These are phyloP conservation scores for Elaeis guineensis DNA, from an alignment of 176 grass and related monocot species.

Conservation along the genomic window DNA sequence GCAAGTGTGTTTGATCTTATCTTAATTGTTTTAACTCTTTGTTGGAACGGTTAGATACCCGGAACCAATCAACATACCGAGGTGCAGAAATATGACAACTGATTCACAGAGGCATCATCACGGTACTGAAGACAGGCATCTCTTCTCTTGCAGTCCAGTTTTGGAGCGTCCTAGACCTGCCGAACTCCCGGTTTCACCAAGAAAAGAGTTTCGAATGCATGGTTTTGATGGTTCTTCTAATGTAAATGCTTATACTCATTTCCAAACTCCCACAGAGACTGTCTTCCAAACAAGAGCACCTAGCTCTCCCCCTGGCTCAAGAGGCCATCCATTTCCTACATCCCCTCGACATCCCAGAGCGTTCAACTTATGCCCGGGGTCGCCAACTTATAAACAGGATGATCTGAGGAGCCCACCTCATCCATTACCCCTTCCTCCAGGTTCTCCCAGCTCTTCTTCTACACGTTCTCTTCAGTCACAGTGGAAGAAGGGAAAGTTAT, in stretches of 20 bases:
- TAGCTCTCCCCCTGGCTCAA: slow-evolving; percentile 37
- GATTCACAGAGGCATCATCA: slow-evolving; percentile 20
- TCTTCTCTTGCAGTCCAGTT: slow-evolving; percentile 37
- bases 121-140: slow-evolving; percentile 37
- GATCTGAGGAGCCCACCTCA: slow-evolving; percentile 30
- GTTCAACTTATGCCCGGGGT: slow-evolving; percentile 46
- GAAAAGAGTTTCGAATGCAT: slow-evolving; percentile 37
- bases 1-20: neutral
- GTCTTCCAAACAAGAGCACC: slow-evolving; percentile 43
- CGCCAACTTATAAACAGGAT: slow-evolving; percentile 43
- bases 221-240: slow-evolving; percentile 33
- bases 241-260: slow-evolving; percentile 29
- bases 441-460: slow-evolving; percentile 26
- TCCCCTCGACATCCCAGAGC: slow-evolving; percentile 40
- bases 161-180: slow-evolving; percentile 35
- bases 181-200: slow-evolving; percentile 25
- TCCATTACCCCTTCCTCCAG: slow-evolving; percentile 62
- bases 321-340: slow-evolving; percentile 27
- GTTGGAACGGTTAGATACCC: slow-evolving; percentile 1
- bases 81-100: slow-evolving; percentile 32
- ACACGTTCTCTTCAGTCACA: slow-evolving; percentile 40
- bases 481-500: slow-evolving; percentile 75
- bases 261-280: slow-evolving; percentile 44
- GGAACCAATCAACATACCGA: slow-evolving; percentile 17
- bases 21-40: neutral